These are phyloP conservation scores for Wickerhamiella occidentalis DNA, from an alignment of 805 yeast genomes.

Conservation along the genomic window DNA sequence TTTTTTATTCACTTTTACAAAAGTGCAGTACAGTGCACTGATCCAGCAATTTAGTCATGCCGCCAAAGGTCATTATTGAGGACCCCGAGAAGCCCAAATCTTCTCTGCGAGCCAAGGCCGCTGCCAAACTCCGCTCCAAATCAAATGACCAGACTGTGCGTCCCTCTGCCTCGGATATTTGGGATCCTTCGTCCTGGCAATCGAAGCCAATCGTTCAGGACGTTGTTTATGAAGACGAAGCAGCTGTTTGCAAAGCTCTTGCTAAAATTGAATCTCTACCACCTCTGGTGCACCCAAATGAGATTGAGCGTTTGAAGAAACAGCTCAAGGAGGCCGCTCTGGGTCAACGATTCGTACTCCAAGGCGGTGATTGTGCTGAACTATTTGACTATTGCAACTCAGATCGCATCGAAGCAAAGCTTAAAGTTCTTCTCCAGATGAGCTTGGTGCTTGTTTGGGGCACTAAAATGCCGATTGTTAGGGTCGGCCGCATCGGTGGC, in stretches of 20 bases:
- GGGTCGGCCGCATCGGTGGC: constrained; percentile 35
- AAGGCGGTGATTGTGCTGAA: constrained; percentile 37
- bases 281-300: constrained; percentile 32
- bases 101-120: constrained; percentile 29
- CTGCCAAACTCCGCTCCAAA: constrained; percentile 31
- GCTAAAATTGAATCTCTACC: constrained; percentile 33
- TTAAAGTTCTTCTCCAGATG: constrained; percentile 34
- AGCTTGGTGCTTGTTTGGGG: constrained; percentile 36
- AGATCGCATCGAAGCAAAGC: constrained; percentile 31
- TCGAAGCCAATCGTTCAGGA: constrained; percentile 33
- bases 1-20: not conserved
- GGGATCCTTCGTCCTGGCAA: constrained; percentile 36
- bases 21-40: not conserved
- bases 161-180: constrained; percentile 18
- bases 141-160: constrained; percentile 21
- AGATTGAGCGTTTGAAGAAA: constrained; percentile 27
- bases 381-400: constrained; percentile 34
- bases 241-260: constrained; percentile 30
- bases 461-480: constrained; percentile 30
- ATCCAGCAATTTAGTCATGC: constrained; percentile 3
- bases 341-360: constrained; percentile 34
- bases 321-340: constrained; percentile 32
- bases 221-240: constrained; percentile 32
- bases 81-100: constrained; percentile 29
- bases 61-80: constrained; percentile 8